Evolutionary conservation across 2,329 filamentous ascomycete genomes (phyloP).

Genomic region (Aspergillus fijiensis): DNA sequence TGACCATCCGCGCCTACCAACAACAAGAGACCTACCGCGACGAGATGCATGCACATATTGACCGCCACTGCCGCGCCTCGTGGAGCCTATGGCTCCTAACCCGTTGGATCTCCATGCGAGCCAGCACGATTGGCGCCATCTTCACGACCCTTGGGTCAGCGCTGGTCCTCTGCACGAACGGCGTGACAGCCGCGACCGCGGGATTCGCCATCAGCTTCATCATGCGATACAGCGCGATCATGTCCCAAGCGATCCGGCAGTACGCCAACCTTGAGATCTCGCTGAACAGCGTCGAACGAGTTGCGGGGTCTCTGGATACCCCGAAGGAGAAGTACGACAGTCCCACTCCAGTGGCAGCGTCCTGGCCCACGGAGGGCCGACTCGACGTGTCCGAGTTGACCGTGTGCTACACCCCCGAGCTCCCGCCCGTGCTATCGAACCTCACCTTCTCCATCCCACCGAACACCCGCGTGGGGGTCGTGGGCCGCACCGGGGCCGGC

Average conservation of each 20-base stretch:
- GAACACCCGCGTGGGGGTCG: conserved; percentile 17
- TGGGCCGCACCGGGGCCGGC: conserved; percentile 17
- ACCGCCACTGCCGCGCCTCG: conserved; percentile 1
- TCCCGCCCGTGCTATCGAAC: conserved; percentile 43
- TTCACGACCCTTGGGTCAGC: neutral
- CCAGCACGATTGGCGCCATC: conserved; percentile 1
- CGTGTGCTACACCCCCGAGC: conserved; percentile 66
- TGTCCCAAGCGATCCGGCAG: conserved; percentile 2
- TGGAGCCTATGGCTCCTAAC: conserved; percentile 4
- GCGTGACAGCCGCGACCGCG: conserved; percentile 10
- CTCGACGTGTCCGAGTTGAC: conserved; percentile 70
- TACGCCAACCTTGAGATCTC: conserved; percentile 7
- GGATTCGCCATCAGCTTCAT: conserved; percentile 8
- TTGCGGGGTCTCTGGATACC: neutral
- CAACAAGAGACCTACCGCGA: neutral
- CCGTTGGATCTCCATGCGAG: conserved; percentile 1
- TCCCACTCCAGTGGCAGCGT: neutral
- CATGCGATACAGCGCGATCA: conserved; percentile 1
- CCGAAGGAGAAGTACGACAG: neutral
- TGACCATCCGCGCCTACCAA: conserved; percentile 2
- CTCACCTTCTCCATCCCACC: conserved; percentile 13
- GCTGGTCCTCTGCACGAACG: neutral
- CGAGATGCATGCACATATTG: neutral
- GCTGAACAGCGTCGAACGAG: conserved; percentile 5
- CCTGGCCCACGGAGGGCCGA: conserved; percentile 52